Evolutionary conservation across 352 stramenopile species (phyloP), one percentile per base, ranked within the genome.

Genomic region (Phytophthora crassamura): DNA sequence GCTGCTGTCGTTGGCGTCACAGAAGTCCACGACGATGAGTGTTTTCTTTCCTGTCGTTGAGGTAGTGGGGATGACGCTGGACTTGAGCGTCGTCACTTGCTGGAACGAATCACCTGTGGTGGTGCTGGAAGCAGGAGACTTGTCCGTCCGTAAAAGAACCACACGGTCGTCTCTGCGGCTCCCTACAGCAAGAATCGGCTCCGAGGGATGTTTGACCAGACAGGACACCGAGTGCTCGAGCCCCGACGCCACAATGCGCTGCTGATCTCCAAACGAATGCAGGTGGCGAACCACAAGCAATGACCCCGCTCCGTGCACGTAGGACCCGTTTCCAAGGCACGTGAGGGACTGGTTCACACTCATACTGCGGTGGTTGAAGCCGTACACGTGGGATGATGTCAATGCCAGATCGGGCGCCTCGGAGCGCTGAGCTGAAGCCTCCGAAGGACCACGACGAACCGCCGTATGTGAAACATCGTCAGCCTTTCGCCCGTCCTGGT

Each of bases 351-450:
- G 78, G 40, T 89, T 90, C 25, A 88, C 51, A 16, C 66, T 70
- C 47, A 59, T 75, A 2, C 56, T 48, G 3, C 45, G 45, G 38
- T 88, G 59, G 35, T 91, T 91, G 8, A 89, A 66, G 18, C 83
- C 83, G 33, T 80, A 74, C 7, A 81, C 78, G 32, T 67, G 70
- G 0, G 54, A 68, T 4, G 89, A 41, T 2, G 75, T 75, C n/a
- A 91, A 71, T n/a, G 86, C 75, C 38, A 91, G 39, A 68, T 90
- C 79, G 0, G 83, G 79, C 0, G 81, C 81, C 52, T 91, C 81
- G 0, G 73, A 84, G 9, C 67, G 66, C 25, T 71, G 61, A 2
- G 35, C n/a, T 5, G 42, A 52, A 11, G 5, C 45, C 11, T 57
- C 48, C 33, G 50, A 54, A 14, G 20, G 0, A 1, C n/a, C 22